Base-by-base conservation (phyloP, 2,329 filamentous ascomycete genomes). In the Colletotrichum viniferum region DNA sequence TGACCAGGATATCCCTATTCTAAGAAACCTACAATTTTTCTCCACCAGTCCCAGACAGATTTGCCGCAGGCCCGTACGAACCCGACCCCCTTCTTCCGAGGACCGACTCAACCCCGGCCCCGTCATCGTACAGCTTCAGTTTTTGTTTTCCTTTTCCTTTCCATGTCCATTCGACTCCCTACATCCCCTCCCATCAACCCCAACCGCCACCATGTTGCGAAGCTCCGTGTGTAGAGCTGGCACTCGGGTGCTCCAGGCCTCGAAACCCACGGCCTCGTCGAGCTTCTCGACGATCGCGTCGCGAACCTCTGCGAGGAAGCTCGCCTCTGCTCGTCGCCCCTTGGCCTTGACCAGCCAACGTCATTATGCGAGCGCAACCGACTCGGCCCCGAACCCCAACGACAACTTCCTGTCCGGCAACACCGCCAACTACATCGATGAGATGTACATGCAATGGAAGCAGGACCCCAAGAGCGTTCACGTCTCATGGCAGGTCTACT, bases 391-490 rank as follows among this genome's bases (percentile, higher is more conserved):
- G 78, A 95, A 98, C 84, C 92, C 96, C 78, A 98, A 94, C 86
- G 97, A 99, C 87, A 98, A 93, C 87, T 99, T 99, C 90, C 91
- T 99, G 77, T 95, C 96, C 78, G 97, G 97, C 79, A 98, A 95
- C 89, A 97, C 96, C 76, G 97, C 97, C 86, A 98, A 98, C 89
- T 99, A 99, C 88, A 95, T 99, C 84, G 97, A 99, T 86, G 97
- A 98, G 89, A 99, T 99, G 97, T 99, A 99, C 87, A 89, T 98
- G 88, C 93, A 96, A 84, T 99, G 97, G 97, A 98, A 96, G 87
- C 90, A 94, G 78, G 96, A 99, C 81, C 96, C 97, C 68, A 91
- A 92, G 81, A 98, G 95, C 83, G 97, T 99, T 75, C 97, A 99
- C 87, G 91, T 98, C 81, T 99, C 97, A 85, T 99, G 97, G 97